Conservation (phyloP, 2,329 filamentous ascomycete species). For the Hypoxylon sp. region DNA sequence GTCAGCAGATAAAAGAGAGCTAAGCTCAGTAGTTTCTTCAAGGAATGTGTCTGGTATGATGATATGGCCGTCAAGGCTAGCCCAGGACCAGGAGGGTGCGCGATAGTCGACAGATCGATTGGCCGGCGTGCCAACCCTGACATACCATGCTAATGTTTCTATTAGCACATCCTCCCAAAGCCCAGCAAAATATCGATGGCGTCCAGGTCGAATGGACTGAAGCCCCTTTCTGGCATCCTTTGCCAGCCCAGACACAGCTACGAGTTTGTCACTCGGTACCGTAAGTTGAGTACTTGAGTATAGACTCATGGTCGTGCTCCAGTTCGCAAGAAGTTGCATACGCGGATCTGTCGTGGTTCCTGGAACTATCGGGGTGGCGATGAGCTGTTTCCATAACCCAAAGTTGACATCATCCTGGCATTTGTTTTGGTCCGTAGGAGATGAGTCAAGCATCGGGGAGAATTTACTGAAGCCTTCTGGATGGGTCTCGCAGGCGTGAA, state of each 20-base stretch:
- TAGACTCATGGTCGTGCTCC: slow-evolving; percentile 7
- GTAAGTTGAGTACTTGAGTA: slow-evolving; percentile 21
- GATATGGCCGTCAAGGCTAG: slow-evolving; percentile 17
- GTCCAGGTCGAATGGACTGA: not conserved
- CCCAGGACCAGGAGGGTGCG: slow-evolving; percentile 26
- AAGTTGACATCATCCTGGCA: not conserved
- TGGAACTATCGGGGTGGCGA: slow-evolving; percentile 7
- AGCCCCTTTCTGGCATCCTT: slow-evolving; percentile 13
- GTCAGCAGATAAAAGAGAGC: slow-evolving; percentile 1
- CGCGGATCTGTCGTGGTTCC: not conserved
- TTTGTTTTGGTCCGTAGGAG: not conserved
- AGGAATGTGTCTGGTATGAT: slow-evolving; percentile 12
- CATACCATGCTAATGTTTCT: slow-evolving; percentile 23
- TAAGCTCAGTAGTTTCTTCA: slow-evolving; percentile 9
- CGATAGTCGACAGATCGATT: not conserved
- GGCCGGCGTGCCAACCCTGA: slow-evolving; percentile 9
- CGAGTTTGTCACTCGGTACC: slow-evolving; percentile 10
- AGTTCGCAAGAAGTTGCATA: slow-evolving; percentile 1
- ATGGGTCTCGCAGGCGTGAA: slow-evolving; percentile 30
- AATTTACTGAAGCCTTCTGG: slow-evolving; percentile 11
- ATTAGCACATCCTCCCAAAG: slow-evolving; percentile 23
- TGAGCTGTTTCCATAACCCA: slow-evolving; percentile 24
- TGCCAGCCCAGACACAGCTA: slow-evolving; percentile 23
- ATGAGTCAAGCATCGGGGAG: not conserved
- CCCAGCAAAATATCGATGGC: slow-evolving; percentile 18